phyloP scores from a whole-genome alignment of 116 monocot genomes.

The Thalassia testudinum region DNA sequence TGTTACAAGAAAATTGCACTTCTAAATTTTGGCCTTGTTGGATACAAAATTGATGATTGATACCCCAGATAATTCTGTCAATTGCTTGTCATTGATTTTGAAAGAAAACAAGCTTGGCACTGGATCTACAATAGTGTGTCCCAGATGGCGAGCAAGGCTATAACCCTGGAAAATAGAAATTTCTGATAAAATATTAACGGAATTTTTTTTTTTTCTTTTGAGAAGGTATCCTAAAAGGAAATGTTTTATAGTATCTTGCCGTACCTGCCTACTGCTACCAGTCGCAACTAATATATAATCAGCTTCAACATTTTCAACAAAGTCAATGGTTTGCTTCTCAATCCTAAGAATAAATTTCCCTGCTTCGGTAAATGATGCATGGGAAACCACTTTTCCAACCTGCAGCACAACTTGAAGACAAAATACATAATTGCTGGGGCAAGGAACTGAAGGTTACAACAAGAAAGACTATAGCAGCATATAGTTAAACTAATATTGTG shows the following conservation, averaged over 20 bases:
- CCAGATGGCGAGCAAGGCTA: conserved; percentile 55
- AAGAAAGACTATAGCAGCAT: too few species aligned
- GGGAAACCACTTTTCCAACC: conserved; percentile 65
- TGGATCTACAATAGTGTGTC: conserved; percentile 81
- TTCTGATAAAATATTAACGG: too few species aligned
- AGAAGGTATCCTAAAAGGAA: too few species aligned
- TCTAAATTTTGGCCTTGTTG: too few species aligned
- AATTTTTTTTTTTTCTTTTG: too few species aligned
- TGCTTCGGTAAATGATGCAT: conserved; percentile 23
- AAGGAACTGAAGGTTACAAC: too few species aligned
- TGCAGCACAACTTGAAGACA: conserved; percentile 59
- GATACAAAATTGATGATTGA: conserved; percentile 1
- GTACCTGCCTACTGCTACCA: conserved; percentile 73
- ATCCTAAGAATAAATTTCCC: conserved; percentile 57
- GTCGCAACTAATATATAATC: conserved; percentile 61
- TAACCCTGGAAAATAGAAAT: conserved; percentile 44
- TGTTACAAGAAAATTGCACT: too few species aligned
- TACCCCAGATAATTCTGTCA: conserved; percentile 83
- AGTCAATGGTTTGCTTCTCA: conserved; percentile 50
- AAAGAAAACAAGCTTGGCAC: conserved; percentile 93
- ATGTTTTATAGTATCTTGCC: background rate
- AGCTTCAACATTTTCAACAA: conserved; percentile 55
- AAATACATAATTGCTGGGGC: background rate
- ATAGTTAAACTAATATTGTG: background rate
- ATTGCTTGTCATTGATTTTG: conserved; percentile 44